A percentile compares a stretch with the other conserved stretches of the same genome.
Evolutionary conservation across 306 rosid genomes (phyloP).

Genomic region (Prunus mume): DNA sequence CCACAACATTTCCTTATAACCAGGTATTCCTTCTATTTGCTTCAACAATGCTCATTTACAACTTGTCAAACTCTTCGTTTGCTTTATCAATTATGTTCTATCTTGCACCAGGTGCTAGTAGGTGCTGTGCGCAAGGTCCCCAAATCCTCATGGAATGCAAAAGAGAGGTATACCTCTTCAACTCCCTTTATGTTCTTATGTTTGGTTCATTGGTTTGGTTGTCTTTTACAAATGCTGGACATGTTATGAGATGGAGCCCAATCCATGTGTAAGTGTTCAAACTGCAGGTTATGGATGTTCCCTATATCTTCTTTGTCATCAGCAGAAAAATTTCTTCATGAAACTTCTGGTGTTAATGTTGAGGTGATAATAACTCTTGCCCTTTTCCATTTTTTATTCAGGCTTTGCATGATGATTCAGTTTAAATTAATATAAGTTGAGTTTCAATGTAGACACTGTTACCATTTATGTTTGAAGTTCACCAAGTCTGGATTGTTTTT

Average conservation of each 20-base stretch:
- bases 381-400: slow-evolving; percentile 11
- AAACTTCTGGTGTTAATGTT: slow-evolving; percentile 48
- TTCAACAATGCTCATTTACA: background rate
- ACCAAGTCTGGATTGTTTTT: background rate
- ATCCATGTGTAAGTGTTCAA: slow-evolving; percentile 22
- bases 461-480: background rate
- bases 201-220: background rate
- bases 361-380: slow-evolving; percentile 54
- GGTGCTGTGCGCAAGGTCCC: slow-evolving; percentile 59
- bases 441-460: background rate
- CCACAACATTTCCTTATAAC: slow-evolving; percentile 67
- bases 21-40: slow-evolving; percentile 47
- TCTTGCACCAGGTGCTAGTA: slow-evolving; percentile 51
- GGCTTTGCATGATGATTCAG: slow-evolving; percentile 2
- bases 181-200: background rate
- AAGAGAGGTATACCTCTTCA: slow-evolving; percentile 50
- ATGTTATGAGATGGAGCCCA: slow-evolving; percentile 6
- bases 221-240: slow-evolving; percentile 8
- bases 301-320: slow-evolving; percentile 61
- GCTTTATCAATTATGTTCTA: slow-evolving; percentile 15
- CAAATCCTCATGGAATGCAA: slow-evolving; percentile 74
- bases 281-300: slow-evolving; percentile 84
- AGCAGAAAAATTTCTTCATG: slow-evolving; percentile 61
- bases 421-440: background rate
- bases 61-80: background rate